These are phyloP conservation scores for Salix arbutifolia DNA, from an alignment of 345 rosid species.

Conservation along the genomic window DNA sequence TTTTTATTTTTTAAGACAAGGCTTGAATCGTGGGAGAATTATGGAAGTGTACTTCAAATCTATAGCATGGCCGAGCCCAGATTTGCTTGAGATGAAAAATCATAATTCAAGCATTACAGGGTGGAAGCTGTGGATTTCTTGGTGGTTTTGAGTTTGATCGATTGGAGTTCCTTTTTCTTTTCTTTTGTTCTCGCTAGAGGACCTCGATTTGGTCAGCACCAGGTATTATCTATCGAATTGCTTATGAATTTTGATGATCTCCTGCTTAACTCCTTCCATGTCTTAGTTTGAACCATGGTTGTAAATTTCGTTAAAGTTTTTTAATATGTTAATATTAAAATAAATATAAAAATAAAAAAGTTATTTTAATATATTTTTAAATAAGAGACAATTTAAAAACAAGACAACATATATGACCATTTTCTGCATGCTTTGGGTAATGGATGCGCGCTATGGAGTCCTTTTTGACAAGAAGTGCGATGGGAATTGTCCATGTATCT, in stretches of 20 bases:
- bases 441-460: too few relatives aligned
- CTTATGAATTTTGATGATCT: background rate
- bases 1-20: background rate
- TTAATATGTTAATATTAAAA: too few relatives aligned
- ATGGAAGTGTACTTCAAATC: background rate
- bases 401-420: too few relatives aligned
- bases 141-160: background rate
- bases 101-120: background rate
- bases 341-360: too few relatives aligned
- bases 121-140: background rate
- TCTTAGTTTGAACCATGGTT: background rate
- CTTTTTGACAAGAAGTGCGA: too few relatives aligned
- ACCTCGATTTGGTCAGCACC: background rate
- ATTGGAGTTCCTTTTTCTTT: background rate
- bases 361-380: too few relatives aligned
- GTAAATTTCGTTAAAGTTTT: too few relatives aligned
- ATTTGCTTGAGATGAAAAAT: background rate
- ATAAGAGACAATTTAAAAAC: too few relatives aligned
- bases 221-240: background rate
- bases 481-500: too few relatives aligned
- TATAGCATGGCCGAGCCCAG: background rate
- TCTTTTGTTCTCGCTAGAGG: background rate
- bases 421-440: too few relatives aligned
- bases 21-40: background rate
- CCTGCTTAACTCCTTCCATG: background rate